A percentile compares a stretch with the other conserved stretches of the same genome.
Conservation (phyloP, 176 grass and related monocot genomes). For the Cymbopogon citratus region DNA sequence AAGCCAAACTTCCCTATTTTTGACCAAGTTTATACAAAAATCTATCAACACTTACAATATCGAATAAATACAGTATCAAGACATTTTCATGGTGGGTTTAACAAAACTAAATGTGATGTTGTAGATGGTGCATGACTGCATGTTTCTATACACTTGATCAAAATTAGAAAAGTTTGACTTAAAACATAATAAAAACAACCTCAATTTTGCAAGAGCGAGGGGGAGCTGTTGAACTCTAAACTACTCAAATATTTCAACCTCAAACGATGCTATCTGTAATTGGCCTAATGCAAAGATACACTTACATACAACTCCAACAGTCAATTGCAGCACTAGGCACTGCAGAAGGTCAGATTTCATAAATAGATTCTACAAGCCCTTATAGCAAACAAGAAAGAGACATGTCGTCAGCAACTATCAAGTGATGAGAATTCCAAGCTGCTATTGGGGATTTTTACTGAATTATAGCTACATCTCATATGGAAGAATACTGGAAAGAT, state of each 20-base stretch:
- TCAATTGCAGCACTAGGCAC: neutral
- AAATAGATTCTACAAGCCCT: neutral
- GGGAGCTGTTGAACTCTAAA: neutral
- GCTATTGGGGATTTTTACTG: neutral
- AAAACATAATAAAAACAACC: neutral
- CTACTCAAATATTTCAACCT: neutral
- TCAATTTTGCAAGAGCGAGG: neutral
- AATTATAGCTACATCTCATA: neutral
- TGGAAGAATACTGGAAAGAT: neutral
- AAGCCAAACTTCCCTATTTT: neutral
- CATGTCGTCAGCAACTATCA: neutral
- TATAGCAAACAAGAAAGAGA: neutral
- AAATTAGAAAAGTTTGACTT: neutral
- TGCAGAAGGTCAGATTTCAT: neutral
- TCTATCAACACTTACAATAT: neutral
- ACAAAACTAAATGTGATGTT: neutral
- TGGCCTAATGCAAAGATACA: neutral
- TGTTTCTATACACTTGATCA: neutral
- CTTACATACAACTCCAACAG: neutral
- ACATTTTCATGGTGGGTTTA: neutral
- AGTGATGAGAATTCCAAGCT: neutral
- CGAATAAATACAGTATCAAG: neutral
- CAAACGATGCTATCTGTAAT: neutral
- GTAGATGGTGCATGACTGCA: neutral
- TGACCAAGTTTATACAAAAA: neutral